phyloP scores from a whole-genome alignment of 192 early-diverging fungal species.

The Entophlyctis luteolus region DNA sequence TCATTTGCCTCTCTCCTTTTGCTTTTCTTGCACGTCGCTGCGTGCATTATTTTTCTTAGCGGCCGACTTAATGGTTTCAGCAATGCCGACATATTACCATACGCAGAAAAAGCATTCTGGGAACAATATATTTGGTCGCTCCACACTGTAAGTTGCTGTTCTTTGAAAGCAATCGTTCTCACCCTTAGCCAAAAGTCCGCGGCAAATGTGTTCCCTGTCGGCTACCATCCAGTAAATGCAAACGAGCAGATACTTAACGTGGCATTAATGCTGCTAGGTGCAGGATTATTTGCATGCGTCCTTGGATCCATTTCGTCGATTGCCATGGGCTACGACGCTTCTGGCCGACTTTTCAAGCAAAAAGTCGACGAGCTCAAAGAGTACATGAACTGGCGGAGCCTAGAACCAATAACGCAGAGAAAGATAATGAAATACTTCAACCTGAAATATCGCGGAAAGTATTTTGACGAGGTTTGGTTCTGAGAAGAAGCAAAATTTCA shows the following conservation, averaged over 20 bases:
- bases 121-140: constrained; percentile 8
- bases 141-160: not conserved
- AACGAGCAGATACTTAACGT: not conserved
- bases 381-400: constrained; percentile 23
- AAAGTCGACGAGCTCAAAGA: constrained; percentile 37
- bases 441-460: constrained; percentile 43
- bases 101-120: not conserved
- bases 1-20: not conserved
- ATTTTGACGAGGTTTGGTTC: constrained; percentile 40
- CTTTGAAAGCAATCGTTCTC: too few relatives aligned
- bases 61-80: not conserved
- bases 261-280: not conserved
- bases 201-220: constrained; percentile 4
- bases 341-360: constrained; percentile 23
- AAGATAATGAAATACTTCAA: constrained; percentile 30
- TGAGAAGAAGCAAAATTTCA: constrained; percentile 32
- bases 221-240: constrained; percentile 1
- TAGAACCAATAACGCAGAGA: not conserved
- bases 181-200: not conserved
- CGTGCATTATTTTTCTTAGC: not conserved
- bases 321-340: constrained; percentile 21
- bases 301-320: constrained; percentile 22
- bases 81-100: not conserved
- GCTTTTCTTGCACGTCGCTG: not conserved
- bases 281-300: constrained; percentile 17